Evolutionary conservation across 257 asterid genomes (phyloP), one percentile per base, ranked within the genome.

Genomic region (Datura wrightii): DNA sequence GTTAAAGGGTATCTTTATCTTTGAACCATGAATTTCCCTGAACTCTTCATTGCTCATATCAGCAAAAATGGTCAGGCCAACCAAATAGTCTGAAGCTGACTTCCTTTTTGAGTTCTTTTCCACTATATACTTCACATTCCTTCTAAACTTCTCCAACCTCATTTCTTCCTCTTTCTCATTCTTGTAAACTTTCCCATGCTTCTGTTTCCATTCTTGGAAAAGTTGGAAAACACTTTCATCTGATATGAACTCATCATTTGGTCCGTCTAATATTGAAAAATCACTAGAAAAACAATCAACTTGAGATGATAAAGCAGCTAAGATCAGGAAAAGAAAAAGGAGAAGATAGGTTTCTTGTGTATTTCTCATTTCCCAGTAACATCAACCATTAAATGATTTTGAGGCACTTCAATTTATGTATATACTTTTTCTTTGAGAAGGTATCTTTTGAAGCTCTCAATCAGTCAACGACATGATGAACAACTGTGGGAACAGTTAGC

Each of bases 1-100:
- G 69, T 44, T 55, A 37, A 82, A 74, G 41, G 65, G 85, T 24
- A 50, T 69, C 87, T 53, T 79, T 1, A 86, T 50, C 58, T 82
- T 87, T 1, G 79, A 79, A 0, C 52, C 74, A 52, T 85, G 81
- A 5, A 62, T 53, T 39, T 65, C 50, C 87, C 67, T 84, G 39
- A 89, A 89, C 84, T 89, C 92, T 72, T 87, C 90, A 58, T 86
- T 89, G 36, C 85, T 86, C 87, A 87, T 59, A 86, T 87, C 92
- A 6, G 90, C 89, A 71, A 87, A 87, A 56, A 60, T 87, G 74
- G 86, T 89, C 81, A 89, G 46, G 15, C 90, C 90, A 63, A 89
- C 66, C 6, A 84, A 44, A 50, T 41, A 79, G 6, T 83, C 67
- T 5, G 56, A 60, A 34, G 59, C n/a, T 4, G 83, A 82, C 71